These are phyloP conservation scores for Leptographium galeiforme DNA, from an alignment of 2,329 filamentous ascomycete genomes.

Conservation along the genomic window DNA sequence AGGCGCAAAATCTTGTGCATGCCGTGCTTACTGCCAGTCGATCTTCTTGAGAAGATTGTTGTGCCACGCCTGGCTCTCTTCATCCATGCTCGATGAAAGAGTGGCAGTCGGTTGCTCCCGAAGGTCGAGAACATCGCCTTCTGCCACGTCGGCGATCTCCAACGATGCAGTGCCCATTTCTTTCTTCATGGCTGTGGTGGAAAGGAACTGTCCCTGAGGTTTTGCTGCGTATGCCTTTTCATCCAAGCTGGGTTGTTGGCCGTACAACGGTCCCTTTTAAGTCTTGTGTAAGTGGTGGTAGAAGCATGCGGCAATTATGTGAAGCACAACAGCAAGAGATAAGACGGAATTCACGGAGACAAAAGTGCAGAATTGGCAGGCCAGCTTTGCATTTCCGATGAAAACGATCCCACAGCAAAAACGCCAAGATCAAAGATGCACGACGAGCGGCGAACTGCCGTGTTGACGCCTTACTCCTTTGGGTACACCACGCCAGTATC, in stretches of 20 bases:
- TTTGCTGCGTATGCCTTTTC: not conserved
- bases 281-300: not conserved
- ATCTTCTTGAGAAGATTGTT: not conserved
- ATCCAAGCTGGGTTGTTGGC: not conserved
- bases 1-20: no score
- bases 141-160: not conserved
- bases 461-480: not conserved
- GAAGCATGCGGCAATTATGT: not conserved
- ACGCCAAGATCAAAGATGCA: not conserved
- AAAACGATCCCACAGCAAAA: not conserved
- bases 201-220: no score
- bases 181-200: not conserved
- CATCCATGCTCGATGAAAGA: not conserved
- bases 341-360: not conserved
- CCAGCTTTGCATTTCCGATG: not conserved
- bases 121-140: not conserved
- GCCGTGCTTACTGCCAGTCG: not conserved
- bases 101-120: not conserved
- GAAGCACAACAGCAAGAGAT: not conserved
- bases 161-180: not conserved
- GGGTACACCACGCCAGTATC: not conserved
- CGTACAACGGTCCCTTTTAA: not conserved
- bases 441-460: not conserved
- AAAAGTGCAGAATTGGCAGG: not conserved
- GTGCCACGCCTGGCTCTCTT: not conserved